Conservation (phyloP, 108 stramenopile species). For the Cylindrotheca closterium region DNA sequence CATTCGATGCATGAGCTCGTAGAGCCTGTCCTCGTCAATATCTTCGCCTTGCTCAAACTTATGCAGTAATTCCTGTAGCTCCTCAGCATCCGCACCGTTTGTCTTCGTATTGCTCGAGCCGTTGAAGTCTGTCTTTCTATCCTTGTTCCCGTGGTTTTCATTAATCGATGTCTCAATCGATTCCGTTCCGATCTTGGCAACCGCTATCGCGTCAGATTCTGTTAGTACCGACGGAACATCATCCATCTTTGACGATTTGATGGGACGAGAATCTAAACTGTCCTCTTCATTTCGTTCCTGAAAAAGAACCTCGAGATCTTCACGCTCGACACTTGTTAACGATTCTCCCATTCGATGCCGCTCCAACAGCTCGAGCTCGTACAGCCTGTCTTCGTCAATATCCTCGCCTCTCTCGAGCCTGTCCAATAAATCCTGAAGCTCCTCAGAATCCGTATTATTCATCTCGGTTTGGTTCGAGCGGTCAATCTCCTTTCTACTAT, state of each 20-base stretch:
- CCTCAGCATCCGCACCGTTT: constrained; percentile 7
- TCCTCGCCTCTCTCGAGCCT: constrained; percentile 9
- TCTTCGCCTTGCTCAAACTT: constrained; percentile 12
- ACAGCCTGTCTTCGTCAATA: constrained; percentile 18
- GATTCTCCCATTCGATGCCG: constrained; percentile 17
- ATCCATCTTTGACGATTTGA: no score
- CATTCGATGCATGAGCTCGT: constrained; percentile 2
- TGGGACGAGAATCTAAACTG: no score
- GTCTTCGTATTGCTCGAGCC: no score
- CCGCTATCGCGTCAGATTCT: no score
- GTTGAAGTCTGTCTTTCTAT: no score
- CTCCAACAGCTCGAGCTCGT: constrained; percentile 16
- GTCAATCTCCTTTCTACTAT: no score
- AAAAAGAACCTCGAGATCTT: constrained; percentile 11
- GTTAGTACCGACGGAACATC: no score
- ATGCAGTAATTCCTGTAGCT: constrained; percentile 13
- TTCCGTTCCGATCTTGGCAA: no score
- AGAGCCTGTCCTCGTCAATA: constrained; percentile 15
- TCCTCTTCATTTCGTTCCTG: not conserved
- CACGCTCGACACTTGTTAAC: constrained; percentile 10
- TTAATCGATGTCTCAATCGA: no score
- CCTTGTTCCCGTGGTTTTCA: no score
- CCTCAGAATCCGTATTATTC: no score
- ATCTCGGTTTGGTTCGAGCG: no score
- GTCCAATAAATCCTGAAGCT: constrained; percentile 12